Evolutionary conservation across 768 basidiomycete genomes (phyloP).

Genomic region (Boletus sp.): DNA sequence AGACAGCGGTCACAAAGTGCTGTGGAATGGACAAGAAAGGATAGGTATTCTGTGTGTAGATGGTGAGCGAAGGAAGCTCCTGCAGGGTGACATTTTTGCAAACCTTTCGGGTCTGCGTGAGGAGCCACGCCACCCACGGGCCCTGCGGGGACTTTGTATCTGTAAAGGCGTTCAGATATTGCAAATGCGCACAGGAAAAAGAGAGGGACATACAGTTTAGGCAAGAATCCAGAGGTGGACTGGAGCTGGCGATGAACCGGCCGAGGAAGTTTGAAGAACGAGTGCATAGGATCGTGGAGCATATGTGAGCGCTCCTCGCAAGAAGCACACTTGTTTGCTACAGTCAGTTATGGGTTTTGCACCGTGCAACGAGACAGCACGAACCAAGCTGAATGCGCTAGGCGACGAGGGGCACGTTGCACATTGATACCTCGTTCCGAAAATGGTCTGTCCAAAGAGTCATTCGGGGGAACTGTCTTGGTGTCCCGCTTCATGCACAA

Average conservation of each 20-base stretch:
- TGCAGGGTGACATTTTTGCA: neutral
- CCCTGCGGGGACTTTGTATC: slow-evolving; percentile 64
- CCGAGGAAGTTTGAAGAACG: slow-evolving; percentile 84
- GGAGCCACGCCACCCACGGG: slow-evolving; percentile 39
- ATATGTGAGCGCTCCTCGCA: slow-evolving; percentile 79
- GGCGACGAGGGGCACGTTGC: slow-evolving; percentile 82
- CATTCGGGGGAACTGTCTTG: neutral
- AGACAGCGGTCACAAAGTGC: slow-evolving; percentile 89
- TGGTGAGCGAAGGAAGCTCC: neutral
- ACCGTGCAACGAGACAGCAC: slow-evolving; percentile 1
- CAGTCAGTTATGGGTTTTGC: neutral
- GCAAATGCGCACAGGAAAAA: neutral
- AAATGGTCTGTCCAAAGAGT: slow-evolving; percentile 50
- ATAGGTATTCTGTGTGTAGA: slow-evolving; percentile 55
- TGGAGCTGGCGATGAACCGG: slow-evolving; percentile 65
- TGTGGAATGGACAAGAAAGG: slow-evolving; percentile 52
- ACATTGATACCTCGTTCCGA: slow-evolving; percentile 84
- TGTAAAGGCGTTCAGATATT: slow-evolving; percentile 28
- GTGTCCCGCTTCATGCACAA: slow-evolving; percentile 16
- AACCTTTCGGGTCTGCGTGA: slow-evolving; percentile 56
- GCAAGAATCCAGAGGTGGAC: slow-evolving; percentile 59
- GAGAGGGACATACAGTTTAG: slow-evolving; percentile 51
- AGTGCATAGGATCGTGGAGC: slow-evolving; percentile 78
- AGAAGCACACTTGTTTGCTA: slow-evolving; percentile 56
- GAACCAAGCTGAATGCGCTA: slow-evolving; percentile 67